Evolutionary conservation across 2,329 filamentous ascomycete species (phyloP), one percentile per base, ranked within the genome.

Genomic region (Neonectria hederae): DNA sequence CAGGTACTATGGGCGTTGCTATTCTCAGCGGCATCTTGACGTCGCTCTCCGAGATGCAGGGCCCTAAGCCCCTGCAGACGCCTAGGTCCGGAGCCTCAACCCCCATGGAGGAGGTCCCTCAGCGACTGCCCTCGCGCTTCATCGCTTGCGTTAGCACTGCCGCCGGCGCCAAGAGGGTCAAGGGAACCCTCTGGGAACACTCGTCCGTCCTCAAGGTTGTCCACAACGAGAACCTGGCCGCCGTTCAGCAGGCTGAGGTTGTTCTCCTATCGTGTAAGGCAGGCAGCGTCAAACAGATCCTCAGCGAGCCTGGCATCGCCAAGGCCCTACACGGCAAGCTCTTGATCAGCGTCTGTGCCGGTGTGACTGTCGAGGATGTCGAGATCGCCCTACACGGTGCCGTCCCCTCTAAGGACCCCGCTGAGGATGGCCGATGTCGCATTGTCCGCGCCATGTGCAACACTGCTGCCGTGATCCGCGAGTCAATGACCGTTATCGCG

Each of bases 381-480:
- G 86, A 90, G 73, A 80, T 81, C 17, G 85, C 87, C 32, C 79
- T 95, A 13, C 89, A 92, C 72, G 84, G 85, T 26, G 80, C 82
- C 10, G 79, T 84, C 21, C 82, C 84, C 40, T 78, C 79, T n/a
- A 78, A 83, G 65, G 79, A 81, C 69, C 77, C 81, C 17, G 79
- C 80, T 5, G 76, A 80, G 59, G 82, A 83, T 59, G 82, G 83
- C 28, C 80, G 83, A 42, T 91, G 87, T 78, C 83, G 86, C 45
- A 84, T 96, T 48, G 89, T 97, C 5, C 86, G 93, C 32, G 92
- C 91, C 59, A 93, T 97, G 87, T 93, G 93, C 71, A 97, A 97
- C 81, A 94, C 92, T 0, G 92, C 93, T 11, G 89, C 90, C 26
- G 85, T 92, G 53, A 90, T 97, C 62, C 83, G 92, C 51, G 90